Percentiles rank a stretch among this genome's conserved stretches.
These are phyloP conservation scores for Colletotrichum simmondsii DNA, from an alignment of 2,329 filamentous ascomycete genomes.

Conservation along the genomic window DNA sequence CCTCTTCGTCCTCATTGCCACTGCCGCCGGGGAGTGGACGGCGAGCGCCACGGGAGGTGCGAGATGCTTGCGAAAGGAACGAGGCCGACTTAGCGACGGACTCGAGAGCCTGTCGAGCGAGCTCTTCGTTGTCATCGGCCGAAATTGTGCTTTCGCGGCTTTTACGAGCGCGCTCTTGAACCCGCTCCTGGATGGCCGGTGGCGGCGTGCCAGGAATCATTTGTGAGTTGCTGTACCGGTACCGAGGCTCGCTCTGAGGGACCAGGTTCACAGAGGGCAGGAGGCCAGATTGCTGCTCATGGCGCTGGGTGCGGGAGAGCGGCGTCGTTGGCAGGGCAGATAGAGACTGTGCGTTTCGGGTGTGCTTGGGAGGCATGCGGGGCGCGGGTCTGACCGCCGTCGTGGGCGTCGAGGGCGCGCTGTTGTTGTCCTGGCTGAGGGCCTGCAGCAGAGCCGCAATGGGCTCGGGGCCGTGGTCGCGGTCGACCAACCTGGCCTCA, in stretches of 20 bases:
- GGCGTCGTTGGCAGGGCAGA: conserved; percentile 88
- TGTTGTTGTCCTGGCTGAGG: conserved; percentile 80
- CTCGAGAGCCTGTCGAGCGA: conserved; percentile 64
- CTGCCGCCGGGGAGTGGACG: conserved; percentile 36
- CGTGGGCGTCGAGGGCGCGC: conserved; percentile 77
- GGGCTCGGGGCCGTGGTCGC: conserved; percentile 68
- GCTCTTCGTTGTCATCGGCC: conserved; percentile 68
- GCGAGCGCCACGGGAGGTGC: conserved; percentile 30
- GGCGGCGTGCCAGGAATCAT: conserved; percentile 52
- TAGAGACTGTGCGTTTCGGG: conserved; percentile 82
- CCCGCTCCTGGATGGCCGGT: conserved; percentile 48
- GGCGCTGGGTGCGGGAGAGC: conserved; percentile 58
- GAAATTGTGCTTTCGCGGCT: conserved; percentile 91
- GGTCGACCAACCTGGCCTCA: conserved; percentile 51
- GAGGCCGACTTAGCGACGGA: conserved; percentile 60
- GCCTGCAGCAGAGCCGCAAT: conserved; percentile 87
- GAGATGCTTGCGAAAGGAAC: conserved; percentile 45
- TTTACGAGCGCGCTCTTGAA: conserved; percentile 66
- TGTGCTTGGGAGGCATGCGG: conserved; percentile 70
- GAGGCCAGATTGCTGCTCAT: conserved; percentile 59
- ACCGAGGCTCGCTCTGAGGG: conserved; percentile 67
- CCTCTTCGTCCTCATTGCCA: conserved; percentile 63
- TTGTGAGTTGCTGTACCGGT: conserved; percentile 53
- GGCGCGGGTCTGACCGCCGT: conserved; percentile 55
- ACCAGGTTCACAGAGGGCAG: conserved; percentile 73